Conservation (phyloP, 148 eudicot species). For the Chenopodium berlandieri region DNA sequence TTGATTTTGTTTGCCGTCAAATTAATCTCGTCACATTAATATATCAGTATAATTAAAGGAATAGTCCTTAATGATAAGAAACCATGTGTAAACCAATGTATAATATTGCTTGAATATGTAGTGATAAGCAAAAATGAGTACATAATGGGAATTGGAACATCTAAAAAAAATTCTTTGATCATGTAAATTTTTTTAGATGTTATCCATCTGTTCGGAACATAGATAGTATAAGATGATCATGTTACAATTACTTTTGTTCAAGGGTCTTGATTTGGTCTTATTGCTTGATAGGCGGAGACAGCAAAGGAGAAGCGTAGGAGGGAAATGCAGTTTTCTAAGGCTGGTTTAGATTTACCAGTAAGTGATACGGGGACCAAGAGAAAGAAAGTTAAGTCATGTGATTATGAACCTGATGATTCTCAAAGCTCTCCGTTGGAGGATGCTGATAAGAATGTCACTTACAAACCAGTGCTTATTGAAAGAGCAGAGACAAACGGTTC, state of each 20-base stretch:
- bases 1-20: neutral
- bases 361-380: slow-evolving; percentile 42
- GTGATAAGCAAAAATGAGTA: neutral
- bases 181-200: neutral
- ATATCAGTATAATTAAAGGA: neutral
- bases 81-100: neutral
- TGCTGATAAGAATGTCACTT: slow-evolving; percentile 11
- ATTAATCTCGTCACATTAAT: neutral
- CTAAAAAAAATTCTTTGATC: neutral
- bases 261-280: neutral
- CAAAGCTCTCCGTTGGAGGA: slow-evolving; percentile 6
- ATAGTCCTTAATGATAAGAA: neutral
- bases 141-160: neutral
- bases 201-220: neutral
- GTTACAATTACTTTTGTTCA: slow-evolving; percentile 2
- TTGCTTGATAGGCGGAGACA: slow-evolving; percentile 58
- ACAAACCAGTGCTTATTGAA: slow-evolving; percentile 24
- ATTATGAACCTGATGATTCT: slow-evolving; percentile 29
- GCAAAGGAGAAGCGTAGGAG: slow-evolving; percentile 66
- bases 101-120: neutral
- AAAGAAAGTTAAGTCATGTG: slow-evolving; percentile 31
- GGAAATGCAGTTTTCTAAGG: slow-evolving; percentile 62
- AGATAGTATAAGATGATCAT: neutral
- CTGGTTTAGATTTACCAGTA: slow-evolving; percentile 53
- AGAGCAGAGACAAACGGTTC: slow-evolving; percentile 12